Conservation (phyloP, 345 rosid genomes). For the Triadica sebifera region DNA sequence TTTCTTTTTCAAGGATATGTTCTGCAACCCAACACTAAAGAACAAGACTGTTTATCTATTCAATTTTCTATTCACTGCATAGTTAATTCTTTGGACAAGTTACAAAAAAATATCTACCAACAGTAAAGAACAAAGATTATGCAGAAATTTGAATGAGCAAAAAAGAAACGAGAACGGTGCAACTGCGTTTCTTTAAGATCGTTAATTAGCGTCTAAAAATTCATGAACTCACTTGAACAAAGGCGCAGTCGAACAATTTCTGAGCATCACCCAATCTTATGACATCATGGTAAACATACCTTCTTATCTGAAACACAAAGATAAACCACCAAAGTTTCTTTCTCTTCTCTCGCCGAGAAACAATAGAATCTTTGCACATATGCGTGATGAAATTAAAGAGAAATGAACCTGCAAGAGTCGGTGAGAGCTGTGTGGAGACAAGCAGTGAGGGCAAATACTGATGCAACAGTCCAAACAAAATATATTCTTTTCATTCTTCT, state of each 20-base stretch:
- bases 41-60: too few species aligned
- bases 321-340: neutral
- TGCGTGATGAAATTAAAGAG: neutral
- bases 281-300: constrained; percentile 86
- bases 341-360: neutral
- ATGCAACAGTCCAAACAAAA: constrained; percentile 75
- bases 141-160: too few species aligned
- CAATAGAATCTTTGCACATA: neutral
- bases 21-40: too few species aligned
- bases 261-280: constrained; percentile 64
- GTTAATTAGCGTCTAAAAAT: neutral
- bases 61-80: too few species aligned
- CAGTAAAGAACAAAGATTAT: neutral
- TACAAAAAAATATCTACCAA: neutral
- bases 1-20: neutral
- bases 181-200: too few species aligned
- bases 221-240: constrained; percentile 56
- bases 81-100: too few species aligned
- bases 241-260: constrained; percentile 69
- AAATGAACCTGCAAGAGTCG: constrained; percentile 67
- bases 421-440: constrained; percentile 63
- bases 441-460: constrained; percentile 81
- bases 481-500: constrained; percentile 82
- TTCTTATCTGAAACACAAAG: constrained; percentile 57
- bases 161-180: too few species aligned